Conservation (phyloP, 176 grass and related monocot genomes). For the Rhynchospora breviuscula region DNA sequence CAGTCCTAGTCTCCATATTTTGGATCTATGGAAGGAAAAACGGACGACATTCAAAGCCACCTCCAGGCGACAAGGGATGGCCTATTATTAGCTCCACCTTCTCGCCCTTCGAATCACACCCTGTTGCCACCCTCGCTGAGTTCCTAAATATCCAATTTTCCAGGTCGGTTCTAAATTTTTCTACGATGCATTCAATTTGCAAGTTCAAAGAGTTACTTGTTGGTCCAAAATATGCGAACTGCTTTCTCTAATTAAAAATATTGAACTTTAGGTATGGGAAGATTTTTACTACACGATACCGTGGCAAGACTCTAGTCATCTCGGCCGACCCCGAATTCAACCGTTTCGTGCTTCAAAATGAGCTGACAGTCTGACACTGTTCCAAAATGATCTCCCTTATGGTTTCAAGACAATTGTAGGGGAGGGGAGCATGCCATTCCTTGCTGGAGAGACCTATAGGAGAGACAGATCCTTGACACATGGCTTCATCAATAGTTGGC, state of each 20-base stretch:
- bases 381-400: not conserved
- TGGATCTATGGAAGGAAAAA: conserved; percentile 12
- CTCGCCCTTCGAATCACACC: conserved; percentile 10
- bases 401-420: not conserved
- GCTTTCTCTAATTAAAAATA: too few species aligned
- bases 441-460: conserved; percentile 10
- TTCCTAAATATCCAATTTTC: conserved; percentile 15
- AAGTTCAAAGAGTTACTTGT: not conserved
- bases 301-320: conserved; percentile 1
- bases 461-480: not conserved
- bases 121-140: not conserved
- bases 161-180: not conserved
- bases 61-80: conserved; percentile 22
- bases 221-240: too few species aligned
- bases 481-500: not conserved
- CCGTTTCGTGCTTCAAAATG: conserved; percentile 27
- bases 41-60: not conserved
- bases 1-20: not conserved
- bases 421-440: not conserved
- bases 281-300: conserved; percentile 9
- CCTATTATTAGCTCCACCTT: conserved; percentile 24
- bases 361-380: conserved; percentile 11
- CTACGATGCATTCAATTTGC: not conserved
- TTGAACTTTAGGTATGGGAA: conserved; percentile 24
- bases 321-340: conserved; percentile 25